Evolutionary conservation across 1,284 basidiomycete genomes (phyloP), one percentile per base, ranked within the genome.

Genomic region (Apiotrichum veenhuisii): DNA sequence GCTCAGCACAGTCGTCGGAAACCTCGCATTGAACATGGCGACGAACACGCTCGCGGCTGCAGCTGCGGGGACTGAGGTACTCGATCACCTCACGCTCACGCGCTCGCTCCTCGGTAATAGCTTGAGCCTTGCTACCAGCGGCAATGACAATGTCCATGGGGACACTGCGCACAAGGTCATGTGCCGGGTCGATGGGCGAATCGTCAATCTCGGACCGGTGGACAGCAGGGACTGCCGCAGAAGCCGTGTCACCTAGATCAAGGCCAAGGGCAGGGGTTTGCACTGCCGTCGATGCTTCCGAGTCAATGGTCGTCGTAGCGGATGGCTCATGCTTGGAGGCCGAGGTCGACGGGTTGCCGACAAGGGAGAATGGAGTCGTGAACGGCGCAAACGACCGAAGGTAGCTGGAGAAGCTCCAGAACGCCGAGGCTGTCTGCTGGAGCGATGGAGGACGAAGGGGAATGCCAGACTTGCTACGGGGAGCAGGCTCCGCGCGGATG

Each of bases 111-210:
- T 58, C 59, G 17, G 51, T 47, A 12, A 60, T 47, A 12, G 51
- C 56, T 22, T 54, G 60, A 1, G 64, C 62, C 23, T 55, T 59
- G 57, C 53, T 48, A 33, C 59, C 61, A 0, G 59, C 33, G 12
- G 68, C 67, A 18, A 70, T 41, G 27, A 68, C 64, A 54, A 75
- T 75, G 58, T 75, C 67, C 68, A 75, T 68, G 8, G 74, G 74
- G 1, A 75, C 57, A 50, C 67, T 70, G 43, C 71, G 60, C 26
- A 75, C 74, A 46, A 74, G 58, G 41, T 72, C 62, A 30, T 64
- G 57, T 20, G 61, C 59, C 20, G 15, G 57, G 63, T 27, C 49
- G 54, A 23, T 23, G 36, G 34, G 25, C 37, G 33, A 33, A 11
- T 45, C 42, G 18, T 48, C 15, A 2, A 22, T n/a, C 25, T 55